phyloP scores from a whole-genome alignment of 2,329 filamentous ascomycete species.

The Penicillium hesseltinei region DNA sequence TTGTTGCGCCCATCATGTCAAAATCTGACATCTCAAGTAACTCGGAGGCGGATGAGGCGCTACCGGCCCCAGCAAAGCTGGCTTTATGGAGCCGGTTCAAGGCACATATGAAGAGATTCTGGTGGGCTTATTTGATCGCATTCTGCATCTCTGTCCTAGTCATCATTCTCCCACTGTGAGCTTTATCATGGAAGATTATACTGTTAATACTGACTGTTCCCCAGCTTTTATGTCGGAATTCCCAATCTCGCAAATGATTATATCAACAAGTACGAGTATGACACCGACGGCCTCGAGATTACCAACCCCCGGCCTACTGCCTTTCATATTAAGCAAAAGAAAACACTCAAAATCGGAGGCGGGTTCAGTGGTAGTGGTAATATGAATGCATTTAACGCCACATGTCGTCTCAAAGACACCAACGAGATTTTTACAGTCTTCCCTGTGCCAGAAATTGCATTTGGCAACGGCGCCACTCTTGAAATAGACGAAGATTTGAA shows the following conservation, averaged over 20 bases:
- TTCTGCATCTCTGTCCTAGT: slow-evolving; percentile 22
- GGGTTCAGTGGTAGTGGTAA: slow-evolving; percentile 25
- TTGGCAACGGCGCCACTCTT: slow-evolving; percentile 13
- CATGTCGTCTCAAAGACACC: slow-evolving; percentile 13
- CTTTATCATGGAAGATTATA: not conserved
- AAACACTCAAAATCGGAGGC: slow-evolving; percentile 18
- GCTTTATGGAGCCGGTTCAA: slow-evolving; percentile 23
- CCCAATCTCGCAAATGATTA: slow-evolving; percentile 26
- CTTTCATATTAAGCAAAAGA: slow-evolving; percentile 24
- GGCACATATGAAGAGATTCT: slow-evolving; percentile 27
- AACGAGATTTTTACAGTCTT: slow-evolving; percentile 20
- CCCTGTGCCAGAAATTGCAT: slow-evolving; percentile 19
- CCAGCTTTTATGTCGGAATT: slow-evolving; percentile 26
- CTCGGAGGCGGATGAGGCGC: slow-evolving; percentile 4
- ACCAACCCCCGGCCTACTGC: slow-evolving; percentile 24
- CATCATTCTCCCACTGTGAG: slow-evolving; percentile 25
- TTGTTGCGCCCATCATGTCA: slow-evolving; percentile 13
- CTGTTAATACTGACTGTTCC: not conserved
- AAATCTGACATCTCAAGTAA: slow-evolving; percentile 19
- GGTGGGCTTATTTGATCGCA: slow-evolving; percentile 27
- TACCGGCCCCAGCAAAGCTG: slow-evolving; percentile 9
- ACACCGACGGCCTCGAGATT: slow-evolving; percentile 23
- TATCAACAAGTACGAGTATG: slow-evolving; percentile 25
- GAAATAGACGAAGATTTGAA: slow-evolving; percentile 27
- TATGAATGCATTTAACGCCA: slow-evolving; percentile 24